Percentiles rank a stretch among this genome's conserved stretches.
Conservation (phyloP, 2,329 filamentous ascomycete species). For the Diaporthe longicolla region DNA sequence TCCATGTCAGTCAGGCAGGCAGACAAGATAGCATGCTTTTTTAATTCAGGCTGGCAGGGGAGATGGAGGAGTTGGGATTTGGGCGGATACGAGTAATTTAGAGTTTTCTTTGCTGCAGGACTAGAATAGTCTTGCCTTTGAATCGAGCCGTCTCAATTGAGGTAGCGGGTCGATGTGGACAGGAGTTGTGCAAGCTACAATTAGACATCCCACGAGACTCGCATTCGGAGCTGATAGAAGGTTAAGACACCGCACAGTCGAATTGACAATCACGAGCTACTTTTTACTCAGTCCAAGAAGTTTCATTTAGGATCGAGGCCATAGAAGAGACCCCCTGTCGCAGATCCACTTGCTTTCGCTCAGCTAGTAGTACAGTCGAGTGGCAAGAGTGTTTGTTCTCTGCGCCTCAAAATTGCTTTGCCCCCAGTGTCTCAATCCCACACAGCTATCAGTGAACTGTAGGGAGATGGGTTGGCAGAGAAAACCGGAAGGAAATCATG, state of each 20-base stretch:
- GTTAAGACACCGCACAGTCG: not conserved
- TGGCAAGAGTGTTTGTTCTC: slow-evolving; percentile 23
- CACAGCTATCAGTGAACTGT: slow-evolving; percentile 11
- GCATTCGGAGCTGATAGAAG: not conserved
- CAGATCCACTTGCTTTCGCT: slow-evolving; percentile 15
- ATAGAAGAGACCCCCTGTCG: slow-evolving; percentile 10
- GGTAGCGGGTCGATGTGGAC: no score
- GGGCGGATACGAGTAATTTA: slow-evolving; percentile 14
- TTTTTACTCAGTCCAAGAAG: not conserved
- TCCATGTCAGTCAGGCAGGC: not conserved
- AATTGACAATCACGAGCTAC: not conserved
- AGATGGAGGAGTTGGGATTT: slow-evolving; percentile 1
- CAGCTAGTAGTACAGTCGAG: slow-evolving; percentile 32
- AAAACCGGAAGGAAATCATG: slow-evolving; percentile 10
- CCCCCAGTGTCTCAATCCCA: not conserved
- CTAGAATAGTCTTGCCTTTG: slow-evolving; percentile 1
- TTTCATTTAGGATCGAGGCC: slow-evolving; percentile 15
- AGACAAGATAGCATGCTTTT: not conserved
- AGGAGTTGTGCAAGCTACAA: no score
- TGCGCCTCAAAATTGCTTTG: not conserved
- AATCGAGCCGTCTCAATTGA: not conserved
- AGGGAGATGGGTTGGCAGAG: not conserved
- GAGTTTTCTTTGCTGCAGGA: slow-evolving; percentile 6
- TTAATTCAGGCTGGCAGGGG: not conserved
- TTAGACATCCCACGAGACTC: no score